Percentiles rank a stretch among this genome's conserved stretches.
Conservation (phyloP, 495 filamentous ascomycete species). For the Aspergillus carlsbadensis region DNA sequence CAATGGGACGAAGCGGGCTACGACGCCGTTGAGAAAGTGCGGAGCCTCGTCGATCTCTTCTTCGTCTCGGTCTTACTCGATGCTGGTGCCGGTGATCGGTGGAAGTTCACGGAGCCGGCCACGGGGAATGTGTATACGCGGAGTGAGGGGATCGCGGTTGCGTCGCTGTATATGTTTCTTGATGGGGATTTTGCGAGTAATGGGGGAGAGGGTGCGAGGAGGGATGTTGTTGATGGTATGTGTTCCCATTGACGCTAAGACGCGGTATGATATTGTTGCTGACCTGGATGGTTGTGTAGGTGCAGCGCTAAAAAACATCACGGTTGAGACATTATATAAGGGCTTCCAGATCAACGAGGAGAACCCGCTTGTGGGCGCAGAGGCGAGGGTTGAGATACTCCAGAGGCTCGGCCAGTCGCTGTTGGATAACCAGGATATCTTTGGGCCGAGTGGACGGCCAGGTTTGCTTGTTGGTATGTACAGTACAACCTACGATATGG, state of each 20-base stretch:
- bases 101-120: conserved; percentile 57
- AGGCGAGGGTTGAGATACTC: conserved; percentile 48
- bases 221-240: conserved; percentile 31
- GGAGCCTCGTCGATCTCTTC: conserved; percentile 80
- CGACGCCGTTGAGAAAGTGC: conserved; percentile 70
- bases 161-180: conserved; percentile 59
- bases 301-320: conserved; percentile 18
- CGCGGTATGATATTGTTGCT: too few relatives aligned
- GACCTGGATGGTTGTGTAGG: conserved; percentile 10
- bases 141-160: conserved; percentile 61
- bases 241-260: background rate
- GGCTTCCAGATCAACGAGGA: conserved; percentile 44
- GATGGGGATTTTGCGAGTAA: conserved; percentile 43
- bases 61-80: conserved; percentile 88
- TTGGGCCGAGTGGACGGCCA: conserved; percentile 49
- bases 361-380: conserved; percentile 53
- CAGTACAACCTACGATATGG: too few relatives aligned
- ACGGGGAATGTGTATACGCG: conserved; percentile 46
- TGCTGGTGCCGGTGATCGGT: conserved; percentile 78
- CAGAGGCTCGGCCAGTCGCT: conserved; percentile 49
- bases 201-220: conserved; percentile 4
- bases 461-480: conserved; percentile 54
- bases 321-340: conserved; percentile 14
- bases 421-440: conserved; percentile 45
- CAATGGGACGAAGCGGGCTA: conserved; percentile 59